Evolutionary conservation across 164 flowering plant genomes (phyloP), one percentile per base, ranked within the genome.

Genomic region (Magnolia sinica): DNA sequence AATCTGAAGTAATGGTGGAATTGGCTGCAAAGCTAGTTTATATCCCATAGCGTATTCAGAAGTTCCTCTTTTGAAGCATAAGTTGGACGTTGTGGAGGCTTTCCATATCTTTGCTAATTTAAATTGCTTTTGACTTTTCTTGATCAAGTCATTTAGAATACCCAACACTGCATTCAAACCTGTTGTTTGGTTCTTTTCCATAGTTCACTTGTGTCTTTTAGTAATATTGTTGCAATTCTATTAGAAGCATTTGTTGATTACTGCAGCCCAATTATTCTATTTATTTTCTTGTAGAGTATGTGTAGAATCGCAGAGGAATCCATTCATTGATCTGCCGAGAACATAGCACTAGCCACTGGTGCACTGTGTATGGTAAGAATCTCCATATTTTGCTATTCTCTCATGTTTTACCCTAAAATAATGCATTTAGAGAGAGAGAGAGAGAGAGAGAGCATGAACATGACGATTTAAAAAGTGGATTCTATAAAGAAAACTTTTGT

Each of bases 311-410:
- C 98, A 4, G 97, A 91, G 79, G 87, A 88, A 74, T 88, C 97
- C 20, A 79, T 94, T 74, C 99, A 98, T 24, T 84, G 98, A 75
- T 83, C 88, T 83, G 91, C 93, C 76, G 98, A 96, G 83, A 96
- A 92, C 80, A 84, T 91, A 73, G 94, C 88, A 16, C 84, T 96
- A 68, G 93, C 98, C 22, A 79, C 94, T 72, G 93, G 97, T 77
- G 95, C 99, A 45, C 84, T 92, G 72, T 91, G 97, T 82, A 70
- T 73, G 89, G 99, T 96, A 88, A 87, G 83, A 58, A 13, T 52
- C 55, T n/a, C 59, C 58, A 19, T n/a, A 14, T 29, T 16, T 50
- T 5, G 13, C 27, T 45, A 3, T n/a, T 20, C 20, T n/a, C 10
- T 24, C 19, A 19, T 61, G 77, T 18, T 61, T 6, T 13, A 19